Base-by-base conservation (phyloP, 371 early-diverging fungal genomes). In the Saksenaea vasiformis region DNA sequence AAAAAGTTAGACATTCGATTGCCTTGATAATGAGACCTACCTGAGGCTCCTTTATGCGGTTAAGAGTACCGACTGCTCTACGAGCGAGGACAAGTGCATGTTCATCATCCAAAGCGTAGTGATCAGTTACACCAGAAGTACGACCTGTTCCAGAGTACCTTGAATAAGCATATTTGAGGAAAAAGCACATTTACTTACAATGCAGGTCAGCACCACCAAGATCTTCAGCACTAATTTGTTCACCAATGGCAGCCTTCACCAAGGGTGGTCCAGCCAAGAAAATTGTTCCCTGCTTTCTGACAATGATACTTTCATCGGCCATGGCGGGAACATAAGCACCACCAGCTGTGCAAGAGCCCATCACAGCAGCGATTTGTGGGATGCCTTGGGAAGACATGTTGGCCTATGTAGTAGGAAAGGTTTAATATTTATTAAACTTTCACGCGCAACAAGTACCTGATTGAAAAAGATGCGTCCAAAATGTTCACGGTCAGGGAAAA, bases 271-370 rank as follows among this genome's bases (percentile, higher is more conserved):
- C 98, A 11, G 88, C 98, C 76, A 98, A 85, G 83, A 98, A 98
- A 67, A 98, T 97, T 10, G 98, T 98, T 17, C 98, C 98, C 77
- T 98, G 97, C 54, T 93, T 92, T 58, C 84, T 82, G 54, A 98
- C 98, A 77, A 98, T 98, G 63, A 98, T 91, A 79, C 92, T 93
- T 79, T 98, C 98, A 67, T 98, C 98, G 17, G 98, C 94, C 98
- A 98, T 98, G 28, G 98, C 98, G 39, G 98, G 98, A 17, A 97
- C 97, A 74, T 98, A 98, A 7, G 98, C 98, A 63, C 98, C 98
- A 70, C 95, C 98, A 24, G 98, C 98, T n/a, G 97, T 97, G 85
- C 98, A 98, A 8, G 95, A 94, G 10, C 99, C 99, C 86, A 98
- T 84, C 10, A 98, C 99, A 53, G 96, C 93, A 34, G 99, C 98